Base-by-base conservation (phyloP, 108 stramenopile genomes). In the Phaeodactylum tricornutum region DNA sequence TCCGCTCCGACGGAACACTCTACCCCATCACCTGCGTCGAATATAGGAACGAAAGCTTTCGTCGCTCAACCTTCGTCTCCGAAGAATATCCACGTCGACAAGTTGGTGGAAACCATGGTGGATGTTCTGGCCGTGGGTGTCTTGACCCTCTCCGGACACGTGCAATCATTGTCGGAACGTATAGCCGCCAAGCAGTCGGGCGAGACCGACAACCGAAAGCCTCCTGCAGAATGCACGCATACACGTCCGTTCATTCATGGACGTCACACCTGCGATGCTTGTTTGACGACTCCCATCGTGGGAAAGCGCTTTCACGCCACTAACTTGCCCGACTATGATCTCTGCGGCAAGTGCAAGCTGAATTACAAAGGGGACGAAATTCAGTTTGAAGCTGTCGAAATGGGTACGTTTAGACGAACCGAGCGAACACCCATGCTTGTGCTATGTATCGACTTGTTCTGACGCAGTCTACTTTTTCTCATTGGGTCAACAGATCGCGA, bases 261-360 rank as follows among this genome's bases (percentile, higher is more conserved):
- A 4, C 66, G 84, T 23, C 89, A 91, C 49, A 91, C 89, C 2
- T 91, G 89, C 58, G 89, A 91, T 57, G 74, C 74, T 9, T 91
- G 89, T 49, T 60, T 79, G 19, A 62, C 55, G 12, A 80, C 75
- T 26, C 89, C 89, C 21, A 87, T 91, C 42, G 53, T 91, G 55
- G 89, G 89, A 11, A 65, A 65, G 22, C 76, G 89, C n/a, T 84
- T 67, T 41, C 82, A 81, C 66, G 75, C 89, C 5, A 59, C 50
- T 9, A 83, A 90, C 31, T 53, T 90, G 28, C 74, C 77, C 7
- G 84, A 91, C 61, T 91, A 82, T 59, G 89, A 91, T 67, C 62
- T 91, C 12, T 91, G 89, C 39, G 51, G 63, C 39, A 45, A 34
- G 2, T 91, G 89, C 55, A 63, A 57, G 49, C 31, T 41, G 0